Percentiles rank a stretch among this genome's conserved stretches.
phyloP scores from a whole-genome alignment of 176 grass and related monocot genomes.

The Oryza nivara region DNA sequence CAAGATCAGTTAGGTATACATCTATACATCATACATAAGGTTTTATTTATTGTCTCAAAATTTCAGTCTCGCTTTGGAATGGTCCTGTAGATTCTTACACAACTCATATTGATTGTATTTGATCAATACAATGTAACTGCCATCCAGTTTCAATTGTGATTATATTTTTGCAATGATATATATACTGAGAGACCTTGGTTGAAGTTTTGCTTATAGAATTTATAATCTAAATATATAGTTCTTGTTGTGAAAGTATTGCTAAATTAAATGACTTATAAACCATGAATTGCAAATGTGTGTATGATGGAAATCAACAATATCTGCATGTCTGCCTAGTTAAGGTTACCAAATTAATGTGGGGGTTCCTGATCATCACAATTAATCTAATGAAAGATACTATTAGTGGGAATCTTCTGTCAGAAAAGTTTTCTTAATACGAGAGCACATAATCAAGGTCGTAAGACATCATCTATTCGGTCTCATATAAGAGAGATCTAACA shows the following conservation, averaged over 20 bases:
- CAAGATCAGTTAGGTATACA: slow-evolving; percentile 6
- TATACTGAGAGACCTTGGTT: neutral
- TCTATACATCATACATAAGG: neutral
- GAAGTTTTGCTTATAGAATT: neutral
- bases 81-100: slow-evolving; percentile 31
- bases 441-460: slow-evolving; percentile 19
- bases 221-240: neutral
- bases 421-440: slow-evolving; percentile 31
- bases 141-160: neutral
- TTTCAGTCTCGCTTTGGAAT: neutral
- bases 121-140: neutral
- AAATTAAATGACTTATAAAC: neutral
- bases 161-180: neutral
- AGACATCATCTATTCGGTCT: slow-evolving; percentile 29
- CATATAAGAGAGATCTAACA: slow-evolving; percentile 39
- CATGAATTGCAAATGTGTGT: neutral
- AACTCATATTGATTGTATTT: neutral
- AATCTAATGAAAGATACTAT: slow-evolving; percentile 24
- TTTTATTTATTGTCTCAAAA: slow-evolving; percentile 1
- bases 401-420: slow-evolving; percentile 31
- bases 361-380: neutral
- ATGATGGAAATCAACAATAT: neutral
- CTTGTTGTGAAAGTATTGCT: neutral
- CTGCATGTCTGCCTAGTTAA: slow-evolving; percentile 1
- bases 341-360: neutral